These are phyloP conservation scores for Melampsora americana DNA, from an alignment of 1,284 basidiomycete genomes.

Conservation along the genomic window DNA sequence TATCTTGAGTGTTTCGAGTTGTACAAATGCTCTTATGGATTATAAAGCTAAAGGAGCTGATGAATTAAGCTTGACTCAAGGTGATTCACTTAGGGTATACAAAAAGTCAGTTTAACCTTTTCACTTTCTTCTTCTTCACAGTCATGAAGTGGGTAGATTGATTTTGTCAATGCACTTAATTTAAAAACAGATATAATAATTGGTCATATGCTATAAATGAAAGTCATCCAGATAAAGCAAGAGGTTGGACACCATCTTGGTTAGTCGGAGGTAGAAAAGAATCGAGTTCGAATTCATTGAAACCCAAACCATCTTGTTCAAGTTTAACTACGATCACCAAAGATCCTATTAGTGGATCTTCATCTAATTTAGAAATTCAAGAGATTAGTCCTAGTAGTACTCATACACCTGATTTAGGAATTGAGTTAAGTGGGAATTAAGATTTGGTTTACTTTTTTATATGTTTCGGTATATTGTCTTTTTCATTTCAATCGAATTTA, in stretches of 20 bases:
- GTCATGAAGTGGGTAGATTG: too few relatives aligned
- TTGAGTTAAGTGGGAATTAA: too few relatives aligned
- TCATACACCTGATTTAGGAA: too few relatives aligned
- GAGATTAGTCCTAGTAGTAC: too few relatives aligned
- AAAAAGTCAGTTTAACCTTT: constrained; percentile 59
- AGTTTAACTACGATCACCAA: background rate
- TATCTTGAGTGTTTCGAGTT: constrained; percentile 90
- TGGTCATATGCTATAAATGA: constrained; percentile 70
- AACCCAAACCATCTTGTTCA: background rate
- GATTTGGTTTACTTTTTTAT: too few relatives aligned
- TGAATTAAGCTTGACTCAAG: constrained; percentile 78
- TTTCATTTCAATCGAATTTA: too few relatives aligned
- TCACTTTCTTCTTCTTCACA: background rate
- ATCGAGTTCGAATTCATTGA: background rate
- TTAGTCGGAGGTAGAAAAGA: constrained; percentile 19
- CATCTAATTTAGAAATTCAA: too few relatives aligned
- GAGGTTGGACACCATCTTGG: constrained; percentile 54
- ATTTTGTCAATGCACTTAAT: background rate
- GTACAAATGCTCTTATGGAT: constrained; percentile 89
- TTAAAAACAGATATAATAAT: constrained; percentile 70
- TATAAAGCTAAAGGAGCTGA: constrained; percentile 79
- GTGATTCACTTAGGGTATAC: constrained; percentile 83
- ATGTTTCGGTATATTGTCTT: too few relatives aligned
- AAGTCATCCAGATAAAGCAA: constrained; percentile 46
- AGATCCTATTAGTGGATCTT: background rate